Evolutionary conservation across 1,139 yeast species (phyloP), one percentile per base, ranked within the genome.

Genomic region (Spencermartinsiella ligniputridi): DNA sequence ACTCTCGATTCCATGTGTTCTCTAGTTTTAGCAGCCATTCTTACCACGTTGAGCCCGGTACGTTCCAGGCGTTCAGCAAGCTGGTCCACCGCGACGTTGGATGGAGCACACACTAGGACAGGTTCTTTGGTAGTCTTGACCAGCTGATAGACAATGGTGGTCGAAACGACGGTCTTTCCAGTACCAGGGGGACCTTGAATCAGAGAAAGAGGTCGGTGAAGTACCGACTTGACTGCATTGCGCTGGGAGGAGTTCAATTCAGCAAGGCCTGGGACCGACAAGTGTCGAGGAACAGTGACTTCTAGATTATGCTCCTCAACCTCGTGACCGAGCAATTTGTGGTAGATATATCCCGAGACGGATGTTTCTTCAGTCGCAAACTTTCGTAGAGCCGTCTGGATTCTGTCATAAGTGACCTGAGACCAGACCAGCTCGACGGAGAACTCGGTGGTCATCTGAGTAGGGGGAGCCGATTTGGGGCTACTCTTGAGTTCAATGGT

Each of bases 101-200:
- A 88, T 13, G 97, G 96, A 1, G 97, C 97, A 71, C 96, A 88
- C 2, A 89, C 97, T 40, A 90, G 71, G 5, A 89, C 79, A 37
- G 76, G 74, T 46, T 76, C 75, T 46, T 74, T 71, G 53, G 78
- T 78, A 50, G 81, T 60, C 47, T 77, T 76, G 2, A 80, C 73
- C 49, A 89, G 68, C 57, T 88, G 96, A 57, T 85, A 84, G 21
- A 89, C 78, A 52, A 90, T 86, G 0, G 96, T 83, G 2, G 96
- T 94, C 0, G 96, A 87, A 0, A 96, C 89, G 12, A 88, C 95
- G 0, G 97, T 90, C 62, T 90, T 90, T 61, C 97, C 97, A 0
- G 97, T 90, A 50, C 96, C 96, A 1, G 97, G 97, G n/a, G 97
- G 97, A 16, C 97, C 97, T 64, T 90, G 97, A 53, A 90, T 89